Evolutionary conservation across 192 early-diverging fungal species (phyloP), one percentile per base, ranked within the genome.

Genomic region (Linnemannia hyalina): DNA sequence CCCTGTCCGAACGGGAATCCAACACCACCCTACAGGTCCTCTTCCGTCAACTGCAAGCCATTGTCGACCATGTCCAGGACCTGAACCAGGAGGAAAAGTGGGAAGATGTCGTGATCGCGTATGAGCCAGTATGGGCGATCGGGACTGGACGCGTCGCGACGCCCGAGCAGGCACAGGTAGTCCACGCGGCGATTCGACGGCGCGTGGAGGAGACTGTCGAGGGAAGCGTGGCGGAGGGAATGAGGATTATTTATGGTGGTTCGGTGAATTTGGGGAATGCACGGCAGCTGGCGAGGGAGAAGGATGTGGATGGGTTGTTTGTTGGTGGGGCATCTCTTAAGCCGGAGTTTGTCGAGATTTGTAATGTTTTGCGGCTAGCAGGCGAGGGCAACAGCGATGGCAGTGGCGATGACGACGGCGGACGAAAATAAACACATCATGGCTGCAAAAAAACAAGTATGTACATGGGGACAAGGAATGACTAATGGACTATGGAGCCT

Each of bases 61-160:
- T 99, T 65, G 92, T 93, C 75, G 88, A 92, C 46, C 88, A 90
- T 52, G 79, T 98, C 79, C 86, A 87, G 71, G 95, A 38, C 3
- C 63, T 65, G n/a, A 29, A 65, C 3, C 63, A 65, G 15, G 63
- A 65, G 32, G 88, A 89, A 55, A 95, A 98, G 89, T 99, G 98
- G 98, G 88, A 88, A 46, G 92, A 96, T 84, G 92, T 99, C 74
- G 97, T 99, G 8, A 92, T 99, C 88, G 98, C 98, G 63, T 99
- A 99, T 89, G 98, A 99, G 91, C 98, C 98, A 52, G 98, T 99
- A 54, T 99, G 98, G 98, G 98, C 98, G 36, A 99, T 99, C 83
- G 98, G 98, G 41, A 99, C 98, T 20, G 98, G 98, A 76, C 96
- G 96, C 93, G 98, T 99, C 16, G 98, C 98, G 42, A 93, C 96